Evolutionary conservation across 352 stramenopile species (phyloP).

Genomic region (Blastocystis sp.): DNA sequence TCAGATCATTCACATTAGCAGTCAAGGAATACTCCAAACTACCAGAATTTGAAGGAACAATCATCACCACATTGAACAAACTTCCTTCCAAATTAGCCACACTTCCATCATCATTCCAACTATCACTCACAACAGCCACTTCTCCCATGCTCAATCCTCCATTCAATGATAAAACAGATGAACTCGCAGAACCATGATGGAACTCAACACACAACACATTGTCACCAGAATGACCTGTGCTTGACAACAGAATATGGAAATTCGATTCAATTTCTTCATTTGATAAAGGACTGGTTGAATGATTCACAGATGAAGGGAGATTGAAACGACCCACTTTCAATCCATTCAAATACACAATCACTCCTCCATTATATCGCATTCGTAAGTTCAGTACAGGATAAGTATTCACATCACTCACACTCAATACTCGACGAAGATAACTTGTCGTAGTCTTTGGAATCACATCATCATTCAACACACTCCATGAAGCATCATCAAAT

Average conservation of each 20-base stretch:
- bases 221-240: not conserved
- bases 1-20: not conserved
- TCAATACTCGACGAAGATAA: not conserved
- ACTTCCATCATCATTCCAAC: not conserved
- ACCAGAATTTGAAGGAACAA: not conserved
- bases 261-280: not conserved
- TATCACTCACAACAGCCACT: not conserved
- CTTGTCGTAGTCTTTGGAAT: not conserved
- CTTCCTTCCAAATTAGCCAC: not conserved
- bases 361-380: not conserved
- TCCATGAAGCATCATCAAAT: not conserved
- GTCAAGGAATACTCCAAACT: not conserved
- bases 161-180: not conserved
- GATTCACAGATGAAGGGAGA: not conserved
- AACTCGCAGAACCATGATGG: not conserved
- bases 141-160: not conserved
- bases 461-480: not conserved
- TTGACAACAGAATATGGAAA: not conserved
- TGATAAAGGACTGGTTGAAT: not conserved
- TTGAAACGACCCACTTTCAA: not conserved
- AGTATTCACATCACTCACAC: not conserved
- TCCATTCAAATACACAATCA: not conserved
- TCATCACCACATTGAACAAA: not conserved
- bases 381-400: not conserved
- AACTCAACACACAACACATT: conserved; percentile 47